phyloP scores from a whole-genome alignment of 2,329 filamentous ascomycete genomes.

The Fusarium sambucinum region DNA sequence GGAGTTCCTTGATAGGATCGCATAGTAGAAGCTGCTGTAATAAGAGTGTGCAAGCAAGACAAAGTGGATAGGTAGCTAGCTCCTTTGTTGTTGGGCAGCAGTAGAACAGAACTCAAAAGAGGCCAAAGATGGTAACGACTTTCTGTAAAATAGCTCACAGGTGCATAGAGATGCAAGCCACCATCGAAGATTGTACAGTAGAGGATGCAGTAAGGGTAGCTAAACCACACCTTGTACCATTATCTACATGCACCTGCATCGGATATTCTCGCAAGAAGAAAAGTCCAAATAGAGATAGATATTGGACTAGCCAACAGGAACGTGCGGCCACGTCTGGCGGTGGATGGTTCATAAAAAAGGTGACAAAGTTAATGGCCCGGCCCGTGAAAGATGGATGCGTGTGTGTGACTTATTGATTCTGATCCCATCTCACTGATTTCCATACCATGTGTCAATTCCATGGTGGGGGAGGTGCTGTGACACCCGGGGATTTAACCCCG shows the following conservation, averaged over 20 bases:
- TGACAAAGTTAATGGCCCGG: slow-evolving; percentile 26
- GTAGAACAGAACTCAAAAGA: neutral
- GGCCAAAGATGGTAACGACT: neutral
- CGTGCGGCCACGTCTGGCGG: slow-evolving; percentile 41
- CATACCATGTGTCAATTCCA: slow-evolving; percentile 17
- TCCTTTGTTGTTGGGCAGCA: slow-evolving; percentile 22
- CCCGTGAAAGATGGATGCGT: slow-evolving; percentile 24
- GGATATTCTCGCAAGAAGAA: slow-evolving; percentile 12
- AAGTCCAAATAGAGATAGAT: slow-evolving; percentile 3
- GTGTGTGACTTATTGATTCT: slow-evolving; percentile 6
- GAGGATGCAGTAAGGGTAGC: slow-evolving; percentile 17
- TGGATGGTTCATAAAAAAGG: slow-evolving; percentile 38
- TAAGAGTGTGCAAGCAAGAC: slow-evolving; percentile 4
- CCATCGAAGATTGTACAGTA: slow-evolving; percentile 32
- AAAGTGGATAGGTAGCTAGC: slow-evolving; percentile 1
- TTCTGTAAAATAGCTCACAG: slow-evolving; percentile 43
- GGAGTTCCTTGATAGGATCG: slow-evolving; percentile 29
- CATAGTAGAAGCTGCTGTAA: slow-evolving; percentile 5
- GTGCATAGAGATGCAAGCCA: slow-evolving; percentile 38
- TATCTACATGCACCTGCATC: neutral
- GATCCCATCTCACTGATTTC: neutral
- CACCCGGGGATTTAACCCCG: slow-evolving; percentile 19
- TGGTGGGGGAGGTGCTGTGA: slow-evolving; percentile 28
- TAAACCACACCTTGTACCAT: slow-evolving; percentile 3
- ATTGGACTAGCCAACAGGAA: slow-evolving; percentile 17